phyloP scores from a whole-genome alignment of 352 stramenopile genomes.

The Phytophthora rubi region DNA sequence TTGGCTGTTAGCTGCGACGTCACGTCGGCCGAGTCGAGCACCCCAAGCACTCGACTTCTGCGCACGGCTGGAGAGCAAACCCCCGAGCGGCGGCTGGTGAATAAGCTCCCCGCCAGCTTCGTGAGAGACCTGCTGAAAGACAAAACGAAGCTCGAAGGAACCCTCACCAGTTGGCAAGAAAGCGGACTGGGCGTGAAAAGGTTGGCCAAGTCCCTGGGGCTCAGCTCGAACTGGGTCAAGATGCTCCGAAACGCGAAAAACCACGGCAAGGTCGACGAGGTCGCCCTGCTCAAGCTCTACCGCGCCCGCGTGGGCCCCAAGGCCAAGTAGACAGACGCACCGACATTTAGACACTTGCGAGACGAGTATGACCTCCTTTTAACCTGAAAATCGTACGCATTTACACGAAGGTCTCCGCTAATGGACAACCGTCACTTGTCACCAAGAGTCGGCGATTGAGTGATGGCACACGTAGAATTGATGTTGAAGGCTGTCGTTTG shows the following conservation, averaged over 20 bases:
- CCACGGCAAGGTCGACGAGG: constrained; percentile 5
- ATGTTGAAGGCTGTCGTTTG: not conserved
- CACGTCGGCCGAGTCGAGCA: not conserved
- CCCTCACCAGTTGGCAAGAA: constrained; percentile 3
- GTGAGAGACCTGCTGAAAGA: constrained; percentile 2
- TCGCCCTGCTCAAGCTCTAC: constrained; percentile 6
- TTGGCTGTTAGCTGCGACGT: constrained; percentile 8
- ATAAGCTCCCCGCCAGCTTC: not conserved
- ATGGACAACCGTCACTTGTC: not conserved
- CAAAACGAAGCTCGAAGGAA: not conserved
- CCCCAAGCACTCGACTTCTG: not conserved
- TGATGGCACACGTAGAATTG: not conserved
- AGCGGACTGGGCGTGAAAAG: not conserved
- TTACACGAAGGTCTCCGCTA: not conserved
- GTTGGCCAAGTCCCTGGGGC: constrained; percentile 17
- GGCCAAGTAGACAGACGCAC: not conserved
- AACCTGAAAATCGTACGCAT: not conserved
- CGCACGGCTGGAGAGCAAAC: not conserved
- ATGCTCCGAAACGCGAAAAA: not conserved
- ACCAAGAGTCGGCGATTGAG: constrained; percentile 6
- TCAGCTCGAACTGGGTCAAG: constrained; percentile 6
- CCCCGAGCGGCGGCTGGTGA: not conserved
- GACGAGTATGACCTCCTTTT: constrained; percentile 1
- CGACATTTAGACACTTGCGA: not conserved
- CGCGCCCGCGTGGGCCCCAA: not conserved